Evolutionary conservation across 208 protist genomes (phyloP).

Genomic region (Trypanosoma theileri): DNA sequence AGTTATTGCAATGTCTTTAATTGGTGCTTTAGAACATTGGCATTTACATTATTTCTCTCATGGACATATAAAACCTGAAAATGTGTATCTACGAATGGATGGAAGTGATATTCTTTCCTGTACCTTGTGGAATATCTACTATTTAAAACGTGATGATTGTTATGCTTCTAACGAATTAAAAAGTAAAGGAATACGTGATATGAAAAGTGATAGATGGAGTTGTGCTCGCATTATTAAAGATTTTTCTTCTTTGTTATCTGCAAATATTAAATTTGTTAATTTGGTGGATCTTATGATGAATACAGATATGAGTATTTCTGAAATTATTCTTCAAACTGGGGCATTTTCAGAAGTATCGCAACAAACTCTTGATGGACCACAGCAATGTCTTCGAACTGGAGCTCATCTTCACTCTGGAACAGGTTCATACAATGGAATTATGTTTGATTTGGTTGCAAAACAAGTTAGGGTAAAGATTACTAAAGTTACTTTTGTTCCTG

Average conservation of each 20-base stretch:
- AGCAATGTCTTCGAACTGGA: constrained; percentile 58
- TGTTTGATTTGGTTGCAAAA: constrained; percentile 90
- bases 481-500: constrained; percentile 77
- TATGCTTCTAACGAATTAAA: constrained; percentile 57
- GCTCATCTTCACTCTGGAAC: constrained; percentile 39
- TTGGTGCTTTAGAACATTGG: constrained; percentile 85
- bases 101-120: constrained; percentile 48
- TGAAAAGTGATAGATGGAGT: constrained; percentile 65
- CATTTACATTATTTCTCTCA: constrained; percentile 77
- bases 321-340: constrained; percentile 51
- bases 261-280: constrained; percentile 35
- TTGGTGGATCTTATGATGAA: constrained; percentile 34
- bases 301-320: constrained; percentile 42
- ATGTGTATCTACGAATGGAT: constrained; percentile 68
- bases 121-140: constrained; percentile 57
- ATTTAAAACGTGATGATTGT: constrained; percentile 32
- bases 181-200: constrained; percentile 37
- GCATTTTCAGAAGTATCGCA: constrained; percentile 49
- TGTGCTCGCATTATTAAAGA: constrained; percentile 44
- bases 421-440: constrained; percentile 88
- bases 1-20: constrained; percentile 54
- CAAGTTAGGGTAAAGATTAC: constrained; percentile 63
- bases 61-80: constrained; percentile 64
- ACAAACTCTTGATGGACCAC: constrained; percentile 47
- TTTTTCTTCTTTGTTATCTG: constrained; percentile 25